Conservation (phyloP, 306 rosid genomes). For the Hippophae tibetana region DNA sequence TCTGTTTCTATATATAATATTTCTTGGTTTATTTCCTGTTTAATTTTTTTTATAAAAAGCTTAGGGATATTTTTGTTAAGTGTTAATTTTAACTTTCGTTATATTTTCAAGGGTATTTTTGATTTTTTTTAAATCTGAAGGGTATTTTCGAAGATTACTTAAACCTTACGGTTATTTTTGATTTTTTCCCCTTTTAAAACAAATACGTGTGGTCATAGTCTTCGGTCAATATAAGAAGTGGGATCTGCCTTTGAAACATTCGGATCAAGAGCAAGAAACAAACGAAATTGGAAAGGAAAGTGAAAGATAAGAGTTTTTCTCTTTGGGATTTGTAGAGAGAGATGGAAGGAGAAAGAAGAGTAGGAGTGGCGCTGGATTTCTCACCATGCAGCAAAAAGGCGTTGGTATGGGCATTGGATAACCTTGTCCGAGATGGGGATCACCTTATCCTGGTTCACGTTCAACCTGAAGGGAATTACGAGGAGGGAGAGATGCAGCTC, state of each 20-base stretch:
- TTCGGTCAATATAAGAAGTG: too few species aligned
- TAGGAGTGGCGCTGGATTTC: slow-evolving; percentile 90
- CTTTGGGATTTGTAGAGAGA: neutral
- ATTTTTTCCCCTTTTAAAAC: too few species aligned
- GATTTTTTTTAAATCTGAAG: too few species aligned
- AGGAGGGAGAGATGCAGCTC: slow-evolving; percentile 77
- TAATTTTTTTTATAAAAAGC: too few species aligned
- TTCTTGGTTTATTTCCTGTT: too few species aligned
- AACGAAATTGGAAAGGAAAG: neutral
- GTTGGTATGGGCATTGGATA: slow-evolving; percentile 68
- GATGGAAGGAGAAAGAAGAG: slow-evolving; percentile 36
- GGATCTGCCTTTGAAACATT: neutral
- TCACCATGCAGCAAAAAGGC: slow-evolving; percentile 66
- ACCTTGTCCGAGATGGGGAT: slow-evolving; percentile 60
- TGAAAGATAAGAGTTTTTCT: slow-evolving; percentile 9
- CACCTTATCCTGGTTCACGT: slow-evolving; percentile 46
- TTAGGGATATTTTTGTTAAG: too few species aligned
- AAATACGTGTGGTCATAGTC: too few species aligned
- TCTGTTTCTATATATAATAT: too few species aligned
- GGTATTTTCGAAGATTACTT: too few species aligned
- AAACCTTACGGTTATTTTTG: too few species aligned
- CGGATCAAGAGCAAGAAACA: neutral
- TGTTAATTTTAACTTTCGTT: too few species aligned
- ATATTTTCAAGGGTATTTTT: too few species aligned
- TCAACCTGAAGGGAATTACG: slow-evolving; percentile 37